Percentiles rank a stretch among this genome's conserved stretches.
Evolutionary conservation across 768 basidiomycete species (phyloP).

Genomic region (Calvatia gigantea): DNA sequence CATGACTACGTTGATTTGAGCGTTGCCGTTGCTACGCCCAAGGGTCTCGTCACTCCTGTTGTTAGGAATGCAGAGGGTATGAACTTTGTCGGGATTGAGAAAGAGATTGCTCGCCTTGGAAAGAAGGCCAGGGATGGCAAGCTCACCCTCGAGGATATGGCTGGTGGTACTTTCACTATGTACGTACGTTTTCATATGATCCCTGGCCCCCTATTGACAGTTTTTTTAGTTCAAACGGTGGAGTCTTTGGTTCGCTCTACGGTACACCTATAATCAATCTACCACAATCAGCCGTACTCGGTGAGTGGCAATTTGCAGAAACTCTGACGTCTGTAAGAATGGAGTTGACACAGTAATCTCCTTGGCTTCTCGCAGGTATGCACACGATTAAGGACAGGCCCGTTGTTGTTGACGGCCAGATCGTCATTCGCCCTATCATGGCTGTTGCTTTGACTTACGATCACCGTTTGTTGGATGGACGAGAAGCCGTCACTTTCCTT

Average conservation of each 20-base stretch:
- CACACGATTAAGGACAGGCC: constrained; percentile 91
- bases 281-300: constrained; percentile 92
- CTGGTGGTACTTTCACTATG: constrained; percentile 99
- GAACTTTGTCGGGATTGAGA: constrained; percentile 89
- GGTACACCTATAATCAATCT: constrained; percentile 99
- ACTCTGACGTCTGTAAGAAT: background rate
- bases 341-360: background rate
- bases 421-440: constrained; percentile 97
- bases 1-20: constrained; percentile 90
- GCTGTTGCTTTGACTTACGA: constrained; percentile 92
- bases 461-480: constrained; percentile 91
- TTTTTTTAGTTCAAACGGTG: constrained; percentile 85
- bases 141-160: constrained; percentile 96
- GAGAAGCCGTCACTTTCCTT: constrained; percentile 97
- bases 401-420: constrained; percentile 90
- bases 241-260: constrained; percentile 95
- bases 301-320: constrained; percentile 33
- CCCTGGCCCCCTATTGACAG: constrained; percentile 2
- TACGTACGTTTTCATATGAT: constrained; percentile 29
- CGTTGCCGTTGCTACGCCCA: constrained; percentile 95
- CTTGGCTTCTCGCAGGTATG: constrained; percentile 63
- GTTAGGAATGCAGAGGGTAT: constrained; percentile 86
- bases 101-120: constrained; percentile 85
- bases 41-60: constrained; percentile 95
- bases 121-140: constrained; percentile 96